Evolutionary conservation across 352 stramenopile genomes (phyloP), one percentile per base, ranked within the genome.

Genomic region (Thraustochytrium striatum): DNA sequence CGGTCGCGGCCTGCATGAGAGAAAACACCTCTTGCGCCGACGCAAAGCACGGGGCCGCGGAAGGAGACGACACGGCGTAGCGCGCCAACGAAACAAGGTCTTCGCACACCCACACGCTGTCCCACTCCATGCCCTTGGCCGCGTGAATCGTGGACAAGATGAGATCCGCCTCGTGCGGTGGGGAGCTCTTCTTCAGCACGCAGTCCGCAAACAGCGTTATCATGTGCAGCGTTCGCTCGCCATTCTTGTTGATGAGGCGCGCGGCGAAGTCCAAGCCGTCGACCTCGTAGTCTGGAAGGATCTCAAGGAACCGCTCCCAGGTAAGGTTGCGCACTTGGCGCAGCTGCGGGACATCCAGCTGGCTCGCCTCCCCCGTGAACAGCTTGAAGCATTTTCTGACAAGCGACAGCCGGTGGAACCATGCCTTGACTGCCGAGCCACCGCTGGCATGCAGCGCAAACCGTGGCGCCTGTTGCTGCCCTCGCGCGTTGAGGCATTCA

Each of bases 121-220:
- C 65, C 44, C 44, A 75, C 47, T 75, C 65, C 30, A 33, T 21
- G 2, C 65, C 65, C 39, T 75, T 75, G n/a, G 65, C 44, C 3
- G 44, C 52, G 50, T 75, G 65, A 0, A 75, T 32, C 7, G 65
- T 75, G 9, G 78, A 80, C 11, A 87, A 38, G 33, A 87, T 85
- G 38, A 87, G 69, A 39, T 87, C 84, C 16, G 84, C 84, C 28
- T 87, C 80, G 25, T 84, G 69, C 3, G 33, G 72, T 25, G 70
- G 61, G 41, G 70, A 62, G 39, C 62, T 81, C 30, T 83, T 69
- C 19, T 84, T 50, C 30, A 85, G 30, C 1, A 86, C 65, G 25
- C 86, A 32, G 25, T 50, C 3, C 21, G 25, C 21, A n/a, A 70
- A 70, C 1, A 33, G 21, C n/a, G 43, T 5, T 13, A 75, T 5